Percentiles rank a stretch among this genome's conserved stretches.
Conservation (phyloP, 2,329 filamentous ascomycete species). For the Neoscytalidium dimidiatum region DNA sequence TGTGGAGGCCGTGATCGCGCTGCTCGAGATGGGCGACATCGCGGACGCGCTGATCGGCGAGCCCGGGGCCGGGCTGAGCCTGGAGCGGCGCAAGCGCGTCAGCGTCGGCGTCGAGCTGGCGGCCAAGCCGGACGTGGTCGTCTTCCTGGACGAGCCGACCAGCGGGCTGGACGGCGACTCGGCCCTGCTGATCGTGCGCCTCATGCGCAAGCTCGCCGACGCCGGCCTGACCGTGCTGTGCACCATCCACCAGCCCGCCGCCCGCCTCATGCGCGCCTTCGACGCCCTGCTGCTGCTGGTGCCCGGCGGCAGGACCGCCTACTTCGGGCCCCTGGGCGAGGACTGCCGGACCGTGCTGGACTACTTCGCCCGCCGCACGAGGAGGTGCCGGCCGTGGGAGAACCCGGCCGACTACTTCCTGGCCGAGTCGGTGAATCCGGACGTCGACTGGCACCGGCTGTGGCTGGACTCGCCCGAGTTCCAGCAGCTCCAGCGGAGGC, state of each 20-base stretch:
- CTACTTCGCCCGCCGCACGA: slow-evolving; percentile 64
- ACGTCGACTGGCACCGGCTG: slow-evolving; percentile 44
- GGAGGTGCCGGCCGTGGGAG: slow-evolving; percentile 61
- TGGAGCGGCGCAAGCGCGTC: slow-evolving; percentile 71
- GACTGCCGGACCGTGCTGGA: slow-evolving; percentile 42
- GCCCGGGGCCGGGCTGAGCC: slow-evolving; percentile 63
- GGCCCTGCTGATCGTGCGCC: slow-evolving; percentile 63
- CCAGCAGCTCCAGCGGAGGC: slow-evolving; percentile 30
- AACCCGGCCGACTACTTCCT: slow-evolving; percentile 73
- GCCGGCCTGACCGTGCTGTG: slow-evolving; percentile 48
- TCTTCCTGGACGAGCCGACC: slow-evolving; percentile 94
- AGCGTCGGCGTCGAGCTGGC: slow-evolving; percentile 95
- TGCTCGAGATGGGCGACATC: slow-evolving; percentile 68
- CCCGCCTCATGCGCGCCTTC: slow-evolving; percentile 48
- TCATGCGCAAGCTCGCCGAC: slow-evolving; percentile 62
- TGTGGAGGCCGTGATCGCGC: slow-evolving; percentile 65
- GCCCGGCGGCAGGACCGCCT: slow-evolving; percentile 37
- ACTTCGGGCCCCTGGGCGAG: slow-evolving; percentile 50
- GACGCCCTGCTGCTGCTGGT: slow-evolving; percentile 48
- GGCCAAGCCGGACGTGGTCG: slow-evolving; percentile 82
- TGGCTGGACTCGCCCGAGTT: slow-evolving; percentile 36
- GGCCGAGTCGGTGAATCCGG: slow-evolving; percentile 39
- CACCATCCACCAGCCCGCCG: slow-evolving; percentile 50
- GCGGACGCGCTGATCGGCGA: slow-evolving; percentile 66
- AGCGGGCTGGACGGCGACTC: slow-evolving; percentile 45